Evolutionary conservation across 106 monocot species (phyloP).

Genomic region (Platanthera zijinensis): DNA sequence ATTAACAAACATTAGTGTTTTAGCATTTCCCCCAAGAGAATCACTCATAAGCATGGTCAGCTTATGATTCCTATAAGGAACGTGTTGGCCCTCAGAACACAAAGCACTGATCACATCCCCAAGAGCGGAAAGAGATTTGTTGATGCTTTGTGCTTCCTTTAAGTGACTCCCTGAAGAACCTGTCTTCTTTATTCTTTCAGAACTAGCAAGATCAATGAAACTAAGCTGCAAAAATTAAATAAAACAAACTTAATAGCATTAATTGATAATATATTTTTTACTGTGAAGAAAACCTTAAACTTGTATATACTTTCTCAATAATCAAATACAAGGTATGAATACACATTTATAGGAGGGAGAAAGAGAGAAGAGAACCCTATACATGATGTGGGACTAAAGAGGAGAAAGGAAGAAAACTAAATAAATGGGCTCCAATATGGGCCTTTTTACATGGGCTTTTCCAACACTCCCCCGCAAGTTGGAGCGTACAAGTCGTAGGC

Average conservation of each 20-base stretch:
- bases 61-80: conserved; percentile 96
- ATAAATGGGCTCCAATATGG: too few species aligned
- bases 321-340: too few species aligned
- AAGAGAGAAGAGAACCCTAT: too few species aligned
- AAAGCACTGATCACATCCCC: conserved; percentile 96
- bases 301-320: too few species aligned
- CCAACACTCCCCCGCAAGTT: too few species aligned
- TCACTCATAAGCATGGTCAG: conserved; percentile 99
- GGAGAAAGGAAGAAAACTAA: too few species aligned
- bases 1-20: conserved; percentile 96
- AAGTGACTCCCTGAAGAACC: conserved; percentile 85
- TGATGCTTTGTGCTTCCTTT: conserved; percentile 97
- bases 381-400: too few species aligned
- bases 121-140: conserved; percentile 91
- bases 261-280: background rate
- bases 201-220: conserved; percentile 97
- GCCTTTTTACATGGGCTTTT: too few species aligned
- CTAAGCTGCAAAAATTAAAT: conserved; percentile 62
- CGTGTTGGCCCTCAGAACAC: conserved; percentile 86
- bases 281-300: too few species aligned
- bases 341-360: too few species aligned
- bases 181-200: conserved; percentile 92
- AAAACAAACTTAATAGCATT: background rate
- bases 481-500: too few species aligned
- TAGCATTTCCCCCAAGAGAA: conserved; percentile 97